Evolutionary conservation across 164 flowering plant species (phyloP).

Genomic region (Aristolochia californica): DNA sequence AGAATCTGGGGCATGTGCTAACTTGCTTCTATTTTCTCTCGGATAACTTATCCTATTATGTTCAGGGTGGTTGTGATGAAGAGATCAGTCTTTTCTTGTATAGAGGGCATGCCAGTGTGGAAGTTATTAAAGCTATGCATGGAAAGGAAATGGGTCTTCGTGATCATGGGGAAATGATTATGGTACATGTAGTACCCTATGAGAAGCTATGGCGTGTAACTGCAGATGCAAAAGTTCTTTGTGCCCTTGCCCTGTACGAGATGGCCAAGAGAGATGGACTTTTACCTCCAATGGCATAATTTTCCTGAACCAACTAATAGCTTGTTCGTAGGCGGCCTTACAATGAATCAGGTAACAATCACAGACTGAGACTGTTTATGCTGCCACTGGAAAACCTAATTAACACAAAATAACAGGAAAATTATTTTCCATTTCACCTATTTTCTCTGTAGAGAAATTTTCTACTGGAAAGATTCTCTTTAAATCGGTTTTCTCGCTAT

Average conservation of each 20-base stretch:
- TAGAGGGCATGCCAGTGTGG: constrained; percentile 43
- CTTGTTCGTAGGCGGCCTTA: no score
- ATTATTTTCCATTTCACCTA: no score
- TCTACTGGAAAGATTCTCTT: no score
- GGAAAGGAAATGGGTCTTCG: constrained; percentile 86
- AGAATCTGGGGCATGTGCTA: no score
- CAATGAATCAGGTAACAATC: no score
- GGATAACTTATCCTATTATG: neutral
- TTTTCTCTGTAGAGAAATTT: no score
- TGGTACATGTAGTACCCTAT: constrained; percentile 75
- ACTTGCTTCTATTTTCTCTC: no score
- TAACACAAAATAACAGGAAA: no score
- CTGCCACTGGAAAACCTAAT: no score
- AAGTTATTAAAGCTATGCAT: constrained; percentile 45
- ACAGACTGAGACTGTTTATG: no score
- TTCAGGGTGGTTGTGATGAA: constrained; percentile 94
- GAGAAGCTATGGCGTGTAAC: constrained; percentile 69
- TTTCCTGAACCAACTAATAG: no score
- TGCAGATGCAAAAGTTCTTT: constrained; percentile 64
- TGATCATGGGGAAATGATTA: constrained; percentile 85
- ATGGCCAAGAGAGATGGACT: constrained; percentile 72
- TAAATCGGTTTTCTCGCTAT: no score
- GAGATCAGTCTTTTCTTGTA: constrained; percentile 63
- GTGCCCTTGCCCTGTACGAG: constrained; percentile 71
- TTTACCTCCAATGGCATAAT: constrained; percentile 8